A percentile compares a stretch with the other conserved stretches of the same genome.
phyloP scores from a whole-genome alignment of 257 asterid genomes.

The Nicotiana attenuata region DNA sequence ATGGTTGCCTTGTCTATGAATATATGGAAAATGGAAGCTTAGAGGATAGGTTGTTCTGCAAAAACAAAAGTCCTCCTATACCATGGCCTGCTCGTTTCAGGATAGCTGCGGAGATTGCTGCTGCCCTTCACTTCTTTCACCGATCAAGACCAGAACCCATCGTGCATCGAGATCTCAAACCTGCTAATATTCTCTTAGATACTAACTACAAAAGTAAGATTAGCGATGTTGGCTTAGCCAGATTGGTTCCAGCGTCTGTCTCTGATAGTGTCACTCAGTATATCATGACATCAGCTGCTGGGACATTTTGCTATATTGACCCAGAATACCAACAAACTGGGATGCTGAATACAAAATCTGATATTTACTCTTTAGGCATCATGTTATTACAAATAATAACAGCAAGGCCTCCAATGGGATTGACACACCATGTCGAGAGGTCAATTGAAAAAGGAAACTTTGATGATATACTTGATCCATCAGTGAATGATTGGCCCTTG shows the following conservation, averaged over 20 bases:
- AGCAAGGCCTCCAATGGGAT: slow-evolving; percentile 71
- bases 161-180: slow-evolving; percentile 94
- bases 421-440: slow-evolving; percentile 49
- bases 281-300: slow-evolving; percentile 89
- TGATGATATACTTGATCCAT: slow-evolving; percentile 51
- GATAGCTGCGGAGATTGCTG: slow-evolving; percentile 85
- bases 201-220: slow-evolving; percentile 75
- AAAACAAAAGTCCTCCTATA: slow-evolving; percentile 42
- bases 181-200: slow-evolving; percentile 84
- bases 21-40: slow-evolving; percentile 81
- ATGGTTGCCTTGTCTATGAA: slow-evolving; percentile 93
- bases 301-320: slow-evolving; percentile 96
- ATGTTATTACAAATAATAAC: slow-evolving; percentile 67
- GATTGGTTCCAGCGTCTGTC: slow-evolving; percentile 63
- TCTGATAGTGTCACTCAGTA: slow-evolving; percentile 61
- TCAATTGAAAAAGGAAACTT: slow-evolving; percentile 62
- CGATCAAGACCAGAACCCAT: slow-evolving; percentile 81
- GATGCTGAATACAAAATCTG: slow-evolving; percentile 80
- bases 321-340: slow-evolving; percentile 96
- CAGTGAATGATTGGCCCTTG: slow-evolving; percentile 73
- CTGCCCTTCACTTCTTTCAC: slow-evolving; percentile 84
- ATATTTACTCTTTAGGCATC: slow-evolving; percentile 69
- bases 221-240: slow-evolving; percentile 77
- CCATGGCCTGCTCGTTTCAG: slow-evolving; percentile 66
- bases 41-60: slow-evolving; percentile 70